phyloP scores from a whole-genome alignment of 257 asterid genomes.

The Gentiana dahurica region DNA sequence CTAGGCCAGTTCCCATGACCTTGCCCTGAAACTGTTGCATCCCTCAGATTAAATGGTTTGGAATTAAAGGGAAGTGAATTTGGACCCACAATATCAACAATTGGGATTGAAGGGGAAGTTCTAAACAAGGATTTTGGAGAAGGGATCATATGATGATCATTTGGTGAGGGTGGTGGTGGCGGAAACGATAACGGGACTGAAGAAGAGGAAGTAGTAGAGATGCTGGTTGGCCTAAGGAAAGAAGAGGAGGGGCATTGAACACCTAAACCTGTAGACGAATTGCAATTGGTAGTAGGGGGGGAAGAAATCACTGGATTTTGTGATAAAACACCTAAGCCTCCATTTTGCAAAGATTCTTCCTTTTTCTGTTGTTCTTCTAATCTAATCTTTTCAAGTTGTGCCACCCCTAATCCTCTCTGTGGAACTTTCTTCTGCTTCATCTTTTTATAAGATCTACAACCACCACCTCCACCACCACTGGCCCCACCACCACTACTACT shows the following conservation, averaged over 20 bases:
- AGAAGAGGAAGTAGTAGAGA: conserved; percentile 25
- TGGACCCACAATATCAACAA: conserved; percentile 23
- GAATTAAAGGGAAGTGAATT: conserved; percentile 17
- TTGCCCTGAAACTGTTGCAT: conserved; percentile 19
- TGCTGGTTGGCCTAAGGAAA: conserved; percentile 26
- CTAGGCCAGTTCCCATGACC: conserved; percentile 32
- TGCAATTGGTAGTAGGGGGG: not conserved
- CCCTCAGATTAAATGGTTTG: conserved; percentile 15
- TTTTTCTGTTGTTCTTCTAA: conserved; percentile 58
- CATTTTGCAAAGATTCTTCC: conserved; percentile 31
- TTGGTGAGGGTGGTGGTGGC: conserved; percentile 14
- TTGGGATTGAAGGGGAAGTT: conserved; percentile 25
- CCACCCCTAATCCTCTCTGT: conserved; percentile 91
- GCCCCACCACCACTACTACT: conserved; percentile 24
- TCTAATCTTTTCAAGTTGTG: conserved; percentile 83
- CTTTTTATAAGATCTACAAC: conserved; percentile 32
- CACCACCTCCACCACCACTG: conserved; percentile 5
- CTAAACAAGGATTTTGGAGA: conserved; percentile 28
- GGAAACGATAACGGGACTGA: conserved; percentile 8
- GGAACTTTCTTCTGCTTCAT: conserved; percentile 72
- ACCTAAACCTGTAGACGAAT: conserved; percentile 16
- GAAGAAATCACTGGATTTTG: conserved; percentile 25
- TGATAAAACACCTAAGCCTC: conserved; percentile 17
- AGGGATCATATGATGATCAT: conserved; percentile 15
- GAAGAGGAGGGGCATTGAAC: conserved; percentile 18